phyloP scores from a whole-genome alignment of 176 grass and related monocot genomes.

The Puya raimondii region DNA sequence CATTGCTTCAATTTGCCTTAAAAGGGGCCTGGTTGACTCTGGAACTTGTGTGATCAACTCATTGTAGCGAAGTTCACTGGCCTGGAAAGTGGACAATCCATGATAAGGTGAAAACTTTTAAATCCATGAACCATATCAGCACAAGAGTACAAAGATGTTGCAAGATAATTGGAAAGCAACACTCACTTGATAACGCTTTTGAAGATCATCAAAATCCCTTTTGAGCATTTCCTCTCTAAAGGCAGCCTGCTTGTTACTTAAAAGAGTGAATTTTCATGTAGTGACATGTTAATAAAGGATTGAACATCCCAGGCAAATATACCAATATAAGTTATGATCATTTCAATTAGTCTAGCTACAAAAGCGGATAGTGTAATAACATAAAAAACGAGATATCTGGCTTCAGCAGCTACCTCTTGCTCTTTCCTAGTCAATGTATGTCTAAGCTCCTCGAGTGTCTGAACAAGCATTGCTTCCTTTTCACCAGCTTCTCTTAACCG shows the following conservation, averaged over 20 bases:
- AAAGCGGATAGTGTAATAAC: not conserved
- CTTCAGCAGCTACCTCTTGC: slow-evolving; percentile 67
- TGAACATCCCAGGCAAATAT: not conserved
- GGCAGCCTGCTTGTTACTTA: slow-evolving; percentile 43
- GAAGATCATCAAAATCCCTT: slow-evolving; percentile 92
- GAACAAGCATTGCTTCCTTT: slow-evolving; percentile 84
- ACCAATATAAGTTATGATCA: not conserved
- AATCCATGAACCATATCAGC: slow-evolving; percentile 13
- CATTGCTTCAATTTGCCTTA: slow-evolving; percentile 99
- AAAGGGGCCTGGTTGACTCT: slow-evolving; percentile 86
- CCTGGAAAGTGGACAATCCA: slow-evolving; percentile 35
- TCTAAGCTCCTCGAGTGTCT: slow-evolving; percentile 93
- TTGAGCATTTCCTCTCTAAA: slow-evolving; percentile 93
- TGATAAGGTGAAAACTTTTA: slow-evolving; percentile 7
- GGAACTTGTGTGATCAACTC: slow-evolving; percentile 97
- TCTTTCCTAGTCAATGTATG: slow-evolving; percentile 91
- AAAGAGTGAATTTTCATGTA: slow-evolving; percentile 5
- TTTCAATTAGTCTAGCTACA: not conserved
- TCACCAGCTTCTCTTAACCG: slow-evolving; percentile 76
- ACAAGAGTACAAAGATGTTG: not conserved
- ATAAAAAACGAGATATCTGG: slow-evolving; percentile 15
- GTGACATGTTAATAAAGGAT: not conserved
- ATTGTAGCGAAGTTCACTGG: slow-evolving; percentile 94
- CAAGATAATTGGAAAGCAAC: slow-evolving; percentile 9
- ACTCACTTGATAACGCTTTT: slow-evolving; percentile 92